Base-by-base conservation (phyloP, 768 basidiomycete species). In the Panus rudis region DNA sequence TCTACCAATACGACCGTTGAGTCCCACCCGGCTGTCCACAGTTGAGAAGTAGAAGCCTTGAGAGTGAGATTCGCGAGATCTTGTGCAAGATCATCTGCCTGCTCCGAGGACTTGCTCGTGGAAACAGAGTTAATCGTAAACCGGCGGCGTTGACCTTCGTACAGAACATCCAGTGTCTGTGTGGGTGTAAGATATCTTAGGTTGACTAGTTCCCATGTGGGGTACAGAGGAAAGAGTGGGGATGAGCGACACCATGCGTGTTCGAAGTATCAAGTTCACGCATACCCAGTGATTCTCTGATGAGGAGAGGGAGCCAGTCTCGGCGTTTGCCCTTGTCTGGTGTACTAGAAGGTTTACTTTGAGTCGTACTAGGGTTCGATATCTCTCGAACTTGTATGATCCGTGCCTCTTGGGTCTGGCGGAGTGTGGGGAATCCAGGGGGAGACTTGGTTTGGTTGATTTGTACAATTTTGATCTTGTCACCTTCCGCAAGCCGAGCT, bases 11-110 rank as follows among this genome's bases (percentile, higher is more conserved):
- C 50, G 16, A 89, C 72, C 12, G 58, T 59, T 6, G 79, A 76
- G 53, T 88, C 81, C 88, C 87, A 91, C 37, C 70, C 72, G 14
- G 75, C 71, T 4, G 67, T 70, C 80, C 81, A 88, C 27, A 85
- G 58, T 45, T 61, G 62, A 4, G 67, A 57, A 10, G n/a, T n/a
- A n/a, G 55, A 37, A 14, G 66, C 37, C 41, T 60, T 53, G 19
- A 84, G 49, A 20, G 72, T 71, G 26, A 88, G 59, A 0, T 61
- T 60, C 32, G 66, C 43, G 8, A 87, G 53, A 26, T 63, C 59
- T 28, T 60, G 52, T 30, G 70, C 57, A 3, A 84, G 57, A 16
- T 7, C 8, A 17, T 65, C 57, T 3, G 58, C 52, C 23, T 56
- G 42, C 14, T 40, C 43, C 47, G n/a, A n/a, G n/a, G 49, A 32